Evolutionary conservation across 2,329 filamentous ascomycete genomes (phyloP).

Genomic region (Trichoderma gracile): DNA sequence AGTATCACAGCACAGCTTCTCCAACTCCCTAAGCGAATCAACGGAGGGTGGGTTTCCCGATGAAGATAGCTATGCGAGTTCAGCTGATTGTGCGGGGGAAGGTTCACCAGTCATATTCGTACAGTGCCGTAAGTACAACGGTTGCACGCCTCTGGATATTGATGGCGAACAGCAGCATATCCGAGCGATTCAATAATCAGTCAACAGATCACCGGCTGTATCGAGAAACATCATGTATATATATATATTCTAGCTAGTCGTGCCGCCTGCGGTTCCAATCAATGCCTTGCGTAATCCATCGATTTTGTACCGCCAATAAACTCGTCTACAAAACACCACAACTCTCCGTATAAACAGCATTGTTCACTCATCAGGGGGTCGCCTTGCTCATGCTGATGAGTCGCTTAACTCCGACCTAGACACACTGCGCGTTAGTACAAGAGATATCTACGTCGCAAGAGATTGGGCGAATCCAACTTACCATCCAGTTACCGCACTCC

Average conservation of each 20-base stretch:
- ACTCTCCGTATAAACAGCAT: slow-evolving; percentile 2
- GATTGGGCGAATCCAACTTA: slow-evolving; percentile 47
- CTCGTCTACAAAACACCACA: slow-evolving; percentile 29
- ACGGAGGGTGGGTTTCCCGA: not conserved
- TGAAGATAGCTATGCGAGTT: slow-evolving; percentile 3
- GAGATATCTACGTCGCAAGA: too few relatives aligned
- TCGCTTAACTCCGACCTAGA: slow-evolving; percentile 71
- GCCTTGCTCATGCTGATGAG: slow-evolving; percentile 78
- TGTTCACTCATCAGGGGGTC: slow-evolving; percentile 53
- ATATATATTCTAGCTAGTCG: slow-evolving; percentile 30
- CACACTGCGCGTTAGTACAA: slow-evolving; percentile 42
- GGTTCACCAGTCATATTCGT: too few relatives aligned
- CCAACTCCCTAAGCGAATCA: not conserved
- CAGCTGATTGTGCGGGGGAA: not conserved
- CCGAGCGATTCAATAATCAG: not conserved
- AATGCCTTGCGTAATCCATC: slow-evolving; percentile 29
- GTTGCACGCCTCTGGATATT: too few relatives aligned
- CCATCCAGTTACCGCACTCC: slow-evolving; percentile 86
- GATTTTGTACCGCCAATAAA: slow-evolving; percentile 30
- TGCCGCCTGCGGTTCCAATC: slow-evolving; percentile 30
- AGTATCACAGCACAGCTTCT: not conserved
- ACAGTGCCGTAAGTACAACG: too few relatives aligned
- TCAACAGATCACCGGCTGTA: not conserved
- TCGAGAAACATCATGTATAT: slow-evolving; percentile 21
- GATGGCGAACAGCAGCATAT: too few relatives aligned